Evolutionary conservation across 176 grass and related monocot species (phyloP).

Genomic region (Elaeis guineensis): DNA sequence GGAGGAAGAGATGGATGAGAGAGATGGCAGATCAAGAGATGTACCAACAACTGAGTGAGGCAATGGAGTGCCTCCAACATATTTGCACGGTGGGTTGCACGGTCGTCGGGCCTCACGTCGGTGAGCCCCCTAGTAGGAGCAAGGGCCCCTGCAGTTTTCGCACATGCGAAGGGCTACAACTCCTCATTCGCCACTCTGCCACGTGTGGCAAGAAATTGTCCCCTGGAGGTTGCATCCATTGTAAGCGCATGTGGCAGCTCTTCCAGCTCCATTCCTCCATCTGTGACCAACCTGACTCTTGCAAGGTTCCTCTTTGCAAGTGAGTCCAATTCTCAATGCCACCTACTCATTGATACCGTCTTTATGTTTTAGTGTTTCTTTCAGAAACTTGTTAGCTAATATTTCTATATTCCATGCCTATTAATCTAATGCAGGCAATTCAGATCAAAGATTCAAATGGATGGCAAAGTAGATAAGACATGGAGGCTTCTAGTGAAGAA

Average conservation of each 20-base stretch:
- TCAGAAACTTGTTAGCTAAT: too few relatives aligned
- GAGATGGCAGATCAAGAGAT: slow-evolving; percentile 27
- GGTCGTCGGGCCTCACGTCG: not conserved
- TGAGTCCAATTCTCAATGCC: slow-evolving; percentile 11
- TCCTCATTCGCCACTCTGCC: slow-evolving; percentile 52
- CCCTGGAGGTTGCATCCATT: slow-evolving; percentile 46
- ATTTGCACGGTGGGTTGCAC: slow-evolving; percentile 26
- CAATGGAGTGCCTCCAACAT: slow-evolving; percentile 61
- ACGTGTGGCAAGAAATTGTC: slow-evolving; percentile 37
- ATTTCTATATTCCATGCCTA: too few relatives aligned
- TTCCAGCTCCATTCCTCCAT: slow-evolving; percentile 63
- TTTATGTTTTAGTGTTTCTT: too few relatives aligned
- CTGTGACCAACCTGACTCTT: slow-evolving; percentile 36
- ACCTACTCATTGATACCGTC: too few relatives aligned
- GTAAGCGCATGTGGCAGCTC: slow-evolving; percentile 72
- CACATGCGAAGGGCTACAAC: slow-evolving; percentile 47
- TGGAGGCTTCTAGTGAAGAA: slow-evolving; percentile 70
- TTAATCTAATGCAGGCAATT: slow-evolving; percentile 34
- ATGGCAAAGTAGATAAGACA: slow-evolving; percentile 31
- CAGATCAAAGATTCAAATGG: slow-evolving; percentile 32
- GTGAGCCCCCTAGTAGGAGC: not conserved
- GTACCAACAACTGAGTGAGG: slow-evolving; percentile 44
- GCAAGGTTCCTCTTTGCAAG: slow-evolving; percentile 72
- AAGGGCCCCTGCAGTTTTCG: slow-evolving; percentile 2
- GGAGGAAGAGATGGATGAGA: slow-evolving; percentile 39